Percentiles rank a stretch among this genome's conserved stretches.
Conservation (phyloP, 139 green algal species). For the Tetratostichococcus sp. region DNA sequence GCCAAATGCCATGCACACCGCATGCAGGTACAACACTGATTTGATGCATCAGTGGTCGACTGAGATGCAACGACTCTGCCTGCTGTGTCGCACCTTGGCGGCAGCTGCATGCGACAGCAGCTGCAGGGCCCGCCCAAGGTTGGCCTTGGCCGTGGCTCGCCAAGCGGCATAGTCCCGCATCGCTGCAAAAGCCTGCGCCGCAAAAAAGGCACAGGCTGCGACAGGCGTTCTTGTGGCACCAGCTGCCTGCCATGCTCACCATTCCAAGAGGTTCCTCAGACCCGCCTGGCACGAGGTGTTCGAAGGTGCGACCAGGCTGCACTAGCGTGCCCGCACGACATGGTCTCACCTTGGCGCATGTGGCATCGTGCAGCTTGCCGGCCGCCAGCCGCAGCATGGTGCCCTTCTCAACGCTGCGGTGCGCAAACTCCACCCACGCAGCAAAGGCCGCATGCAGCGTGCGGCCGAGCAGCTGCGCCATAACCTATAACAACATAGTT, state of each 20-base stretch:
- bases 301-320: too few relatives aligned
- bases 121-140: neutral
- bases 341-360: neutral
- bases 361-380: neutral
- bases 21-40: too few relatives aligned
- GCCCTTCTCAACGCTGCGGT: neutral
- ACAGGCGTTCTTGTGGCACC: too few relatives aligned
- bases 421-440: neutral
- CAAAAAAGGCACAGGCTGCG: neutral
- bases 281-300: too few relatives aligned
- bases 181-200: neutral
- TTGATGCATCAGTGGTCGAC: too few relatives aligned
- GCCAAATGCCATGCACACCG: too few relatives aligned
- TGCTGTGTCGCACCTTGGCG: neutral
- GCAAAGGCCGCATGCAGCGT: neutral
- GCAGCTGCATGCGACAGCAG: neutral
- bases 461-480: neutral
- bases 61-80: too few relatives aligned
- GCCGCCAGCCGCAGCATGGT: neutral
- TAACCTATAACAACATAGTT: too few relatives aligned
- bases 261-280: too few relatives aligned
- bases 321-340: too few relatives aligned
- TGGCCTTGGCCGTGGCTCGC: neutral
- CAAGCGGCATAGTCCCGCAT: neutral
- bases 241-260: too few relatives aligned